Percentiles rank a stretch among this genome's conserved stretches.
phyloP scores from a whole-genome alignment of 1,284 basidiomycete species.

The Malassezia dermatis region DNA sequence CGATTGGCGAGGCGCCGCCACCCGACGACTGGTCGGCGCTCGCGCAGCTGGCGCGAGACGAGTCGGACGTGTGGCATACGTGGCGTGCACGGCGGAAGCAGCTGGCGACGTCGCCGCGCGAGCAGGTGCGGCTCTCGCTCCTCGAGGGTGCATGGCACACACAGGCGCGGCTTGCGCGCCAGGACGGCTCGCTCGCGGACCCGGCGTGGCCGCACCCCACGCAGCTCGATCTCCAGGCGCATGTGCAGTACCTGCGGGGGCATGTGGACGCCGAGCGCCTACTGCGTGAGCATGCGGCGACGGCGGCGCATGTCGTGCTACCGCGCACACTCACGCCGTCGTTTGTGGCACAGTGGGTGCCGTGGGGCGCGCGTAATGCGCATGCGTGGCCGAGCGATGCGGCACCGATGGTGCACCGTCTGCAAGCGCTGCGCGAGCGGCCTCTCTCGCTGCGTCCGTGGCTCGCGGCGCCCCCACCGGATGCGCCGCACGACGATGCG shows the following conservation, averaged over 20 bases:
- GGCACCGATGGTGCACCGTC: constrained; percentile 15
- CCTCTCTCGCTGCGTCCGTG: not conserved
- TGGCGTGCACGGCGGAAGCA: constrained; percentile 52
- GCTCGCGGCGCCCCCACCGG: constrained; percentile 2
- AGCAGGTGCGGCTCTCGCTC: constrained; percentile 63
- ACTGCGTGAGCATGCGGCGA: constrained; percentile 20
- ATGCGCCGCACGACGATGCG: not conserved
- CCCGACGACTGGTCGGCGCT: constrained; percentile 63
- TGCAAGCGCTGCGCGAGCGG: constrained; percentile 18
- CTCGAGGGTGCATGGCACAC: constrained; percentile 71
- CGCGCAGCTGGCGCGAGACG: constrained; percentile 54
- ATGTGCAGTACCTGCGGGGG: constrained; percentile 66
- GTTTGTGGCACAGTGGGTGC: constrained; percentile 23
- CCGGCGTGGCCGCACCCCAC: constrained; percentile 58
- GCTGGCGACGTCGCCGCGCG: constrained; percentile 58
- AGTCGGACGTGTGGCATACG: constrained; percentile 53
- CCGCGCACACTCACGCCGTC: constrained; percentile 15
- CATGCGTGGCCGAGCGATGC: constrained; percentile 11
- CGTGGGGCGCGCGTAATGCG: constrained; percentile 14
- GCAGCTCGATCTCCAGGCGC: constrained; percentile 65
- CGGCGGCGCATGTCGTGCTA: constrained; percentile 18
- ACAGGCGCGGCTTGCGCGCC: constrained; percentile 63
- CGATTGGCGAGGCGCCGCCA: not conserved
- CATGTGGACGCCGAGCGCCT: constrained; percentile 66
- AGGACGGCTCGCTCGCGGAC: constrained; percentile 61